Evolutionary conservation across 2,329 filamentous ascomycete species (phyloP).

Genomic region (Aspergillus jensenii): DNA sequence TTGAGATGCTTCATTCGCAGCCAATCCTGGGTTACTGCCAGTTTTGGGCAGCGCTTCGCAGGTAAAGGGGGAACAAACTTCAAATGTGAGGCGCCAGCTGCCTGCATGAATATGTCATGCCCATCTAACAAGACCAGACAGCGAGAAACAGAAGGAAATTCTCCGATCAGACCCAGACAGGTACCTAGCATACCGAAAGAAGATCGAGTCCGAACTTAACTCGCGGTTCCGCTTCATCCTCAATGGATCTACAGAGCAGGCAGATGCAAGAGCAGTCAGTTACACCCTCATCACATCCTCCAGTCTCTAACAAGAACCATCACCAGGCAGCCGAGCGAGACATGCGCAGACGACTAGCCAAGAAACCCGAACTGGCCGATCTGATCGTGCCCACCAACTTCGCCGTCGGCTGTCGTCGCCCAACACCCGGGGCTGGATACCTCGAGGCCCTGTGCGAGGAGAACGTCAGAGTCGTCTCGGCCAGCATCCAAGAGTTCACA

Average conservation of each 20-base stretch:
- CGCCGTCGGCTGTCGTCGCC: constrained; percentile 41
- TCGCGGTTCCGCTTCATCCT: constrained; percentile 19
- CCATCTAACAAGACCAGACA: background rate
- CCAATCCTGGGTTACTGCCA: constrained; percentile 14
- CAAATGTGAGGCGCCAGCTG: constrained; percentile 13
- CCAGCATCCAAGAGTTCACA: constrained; percentile 48
- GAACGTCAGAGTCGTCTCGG: constrained; percentile 60
- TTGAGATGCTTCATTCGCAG: constrained; percentile 19
- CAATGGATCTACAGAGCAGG: constrained; percentile 49
- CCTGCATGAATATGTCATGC: fast-evolving
- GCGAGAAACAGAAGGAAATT: constrained; percentile 12
- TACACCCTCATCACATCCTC: background rate
- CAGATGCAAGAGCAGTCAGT: constrained; percentile 32
- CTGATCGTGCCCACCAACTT: constrained; percentile 39
- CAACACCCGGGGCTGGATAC: constrained; percentile 47
- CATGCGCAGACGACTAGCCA: constrained; percentile 8
- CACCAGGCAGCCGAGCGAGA: background rate
- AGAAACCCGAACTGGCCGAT: constrained; percentile 31
- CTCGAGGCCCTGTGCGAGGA: constrained; percentile 62
- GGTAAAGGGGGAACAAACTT: constrained; percentile 23
- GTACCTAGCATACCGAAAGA: constrained; percentile 27
- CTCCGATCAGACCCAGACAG: constrained; percentile 19
- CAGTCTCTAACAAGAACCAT: too few relatives aligned
- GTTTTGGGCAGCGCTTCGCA: constrained; percentile 19
- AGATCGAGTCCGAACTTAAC: constrained; percentile 29